Base-by-base conservation (phyloP, 2,329 filamentous ascomycete species). In the Cryphonectria japonica region DNA sequence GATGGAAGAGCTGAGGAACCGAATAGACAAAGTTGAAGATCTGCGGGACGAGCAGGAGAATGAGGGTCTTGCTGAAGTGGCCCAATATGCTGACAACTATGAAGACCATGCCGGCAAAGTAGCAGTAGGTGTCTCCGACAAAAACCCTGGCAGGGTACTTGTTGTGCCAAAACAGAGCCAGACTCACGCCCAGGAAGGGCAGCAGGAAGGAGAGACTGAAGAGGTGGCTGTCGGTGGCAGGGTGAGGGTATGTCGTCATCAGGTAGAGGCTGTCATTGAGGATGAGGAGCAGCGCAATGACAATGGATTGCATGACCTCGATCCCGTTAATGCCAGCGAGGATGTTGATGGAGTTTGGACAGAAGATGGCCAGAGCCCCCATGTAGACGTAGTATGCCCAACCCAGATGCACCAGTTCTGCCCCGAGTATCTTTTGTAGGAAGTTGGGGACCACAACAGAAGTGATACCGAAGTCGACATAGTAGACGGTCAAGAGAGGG, bases 311-410 rank as follows among this genome's bases (percentile, higher is more conserved):
- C 14, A 92, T 90, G 69, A 98, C 96, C 81, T 99, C 96, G 79
- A 99, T 96, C 69, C 96, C 96, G 81, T 99, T 99, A 82, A 99
- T 93, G n/a, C 96, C 96, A 0, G 96, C 96, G n/a, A 99, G 86
- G 83, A 99, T 99, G 85, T 99, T 99, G 88, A 99, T 99, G 81
- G 94, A 94, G 83, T 99, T 98, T 8, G 96, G 95, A 76, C 94
- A 97, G 85, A 99, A 99, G 81, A 99, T 99, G 79, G 95, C 93
- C 75, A 99, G 88, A 70, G 93, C 92, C 67, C 94, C 93, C 96
- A 99, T 99, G 86, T 98, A 99, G 78, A 91, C 84, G 83, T 99
- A 99, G 87, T 99, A 99, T 70, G 93, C 83, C 79, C 88, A 82
- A 43, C 92, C 92, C 9, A 98, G 88, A 79, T 98, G 91, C 79